Evolutionary conservation across 148 eudicot genomes (phyloP).

Genomic region (Heliosperma pusillum): DNA sequence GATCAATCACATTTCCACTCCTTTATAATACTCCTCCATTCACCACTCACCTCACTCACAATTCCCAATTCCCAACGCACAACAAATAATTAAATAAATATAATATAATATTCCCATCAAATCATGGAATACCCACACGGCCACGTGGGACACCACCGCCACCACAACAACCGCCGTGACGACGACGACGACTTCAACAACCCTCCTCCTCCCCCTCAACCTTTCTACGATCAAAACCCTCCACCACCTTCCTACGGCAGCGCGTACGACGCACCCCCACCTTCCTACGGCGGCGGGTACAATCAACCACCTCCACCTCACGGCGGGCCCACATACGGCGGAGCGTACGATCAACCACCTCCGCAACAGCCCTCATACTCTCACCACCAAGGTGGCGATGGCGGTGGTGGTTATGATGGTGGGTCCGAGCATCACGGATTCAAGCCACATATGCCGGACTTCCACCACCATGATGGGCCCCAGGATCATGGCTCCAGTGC

Average conservation of each 20-base stretch:
- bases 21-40: not conserved
- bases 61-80: too few relatives aligned
- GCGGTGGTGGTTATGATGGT: too few relatives aligned
- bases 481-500: conserved; percentile 3
- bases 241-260: not conserved
- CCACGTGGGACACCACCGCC: conserved; percentile 21
- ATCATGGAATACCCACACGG: conserved; percentile 9
- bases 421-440: too few relatives aligned
- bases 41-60: not conserved
- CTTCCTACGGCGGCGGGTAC: not conserved
- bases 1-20: not conserved
- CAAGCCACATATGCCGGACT: conserved; percentile 47
- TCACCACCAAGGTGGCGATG: not conserved
- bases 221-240: too few relatives aligned
- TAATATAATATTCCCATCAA: not conserved
- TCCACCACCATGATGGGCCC: conserved; percentile 27
- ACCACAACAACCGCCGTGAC: conserved; percentile 24
- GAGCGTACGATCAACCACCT: conserved; percentile 12
- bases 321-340: too few relatives aligned
- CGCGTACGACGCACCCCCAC: not conserved
- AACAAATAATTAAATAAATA: too few relatives aligned
- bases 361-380: conserved; percentile 23
- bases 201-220: conserved; percentile 10
- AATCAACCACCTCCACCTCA: not conserved
- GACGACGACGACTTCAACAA: conserved; percentile 16